These are phyloP conservation scores for Pichia cactophila DNA, from an alignment of 1,139 yeast genomes.

Conservation along the genomic window DNA sequence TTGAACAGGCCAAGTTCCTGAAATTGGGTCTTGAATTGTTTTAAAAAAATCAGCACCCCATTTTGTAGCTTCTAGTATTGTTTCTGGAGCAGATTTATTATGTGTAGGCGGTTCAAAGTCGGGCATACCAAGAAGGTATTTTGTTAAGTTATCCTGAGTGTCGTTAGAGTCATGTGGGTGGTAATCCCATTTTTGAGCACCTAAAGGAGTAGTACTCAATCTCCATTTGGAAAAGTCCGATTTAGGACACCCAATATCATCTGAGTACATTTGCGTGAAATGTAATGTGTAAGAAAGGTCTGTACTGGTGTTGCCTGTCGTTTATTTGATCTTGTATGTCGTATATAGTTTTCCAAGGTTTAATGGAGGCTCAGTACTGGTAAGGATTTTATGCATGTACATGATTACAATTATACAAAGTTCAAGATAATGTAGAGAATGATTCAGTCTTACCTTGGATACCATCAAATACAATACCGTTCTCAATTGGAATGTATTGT, in stretches of 20 bases:
- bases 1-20: conserved; percentile 85
- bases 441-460: conserved; percentile 38
- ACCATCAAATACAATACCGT: conserved; percentile 63
- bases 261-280: conserved; percentile 42
- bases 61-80: conserved; percentile 57
- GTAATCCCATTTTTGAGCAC: conserved; percentile 80
- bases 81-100: conserved; percentile 17
- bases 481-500: conserved; percentile 69
- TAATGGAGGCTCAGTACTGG: neutral
- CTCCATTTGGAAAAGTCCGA: conserved; percentile 78
- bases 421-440: neutral
- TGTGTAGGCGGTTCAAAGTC: conserved; percentile 12
- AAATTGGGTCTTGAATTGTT: conserved; percentile 58
- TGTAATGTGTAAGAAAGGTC: neutral
- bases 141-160: conserved; percentile 51
- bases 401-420: too few relatives aligned
- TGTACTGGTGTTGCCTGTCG: neutral
- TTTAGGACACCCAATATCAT: conserved; percentile 48
- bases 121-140: conserved; percentile 43
- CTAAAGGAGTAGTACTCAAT: conserved; percentile 58
- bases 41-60: conserved; percentile 71
- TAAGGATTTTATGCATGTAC: too few relatives aligned
- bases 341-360: neutral
- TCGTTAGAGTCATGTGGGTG: conserved; percentile 25
- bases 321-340: neutral